phyloP scores from a whole-genome alignment of 2,329 filamentous ascomycete genomes.

The Didymella pinodella region DNA sequence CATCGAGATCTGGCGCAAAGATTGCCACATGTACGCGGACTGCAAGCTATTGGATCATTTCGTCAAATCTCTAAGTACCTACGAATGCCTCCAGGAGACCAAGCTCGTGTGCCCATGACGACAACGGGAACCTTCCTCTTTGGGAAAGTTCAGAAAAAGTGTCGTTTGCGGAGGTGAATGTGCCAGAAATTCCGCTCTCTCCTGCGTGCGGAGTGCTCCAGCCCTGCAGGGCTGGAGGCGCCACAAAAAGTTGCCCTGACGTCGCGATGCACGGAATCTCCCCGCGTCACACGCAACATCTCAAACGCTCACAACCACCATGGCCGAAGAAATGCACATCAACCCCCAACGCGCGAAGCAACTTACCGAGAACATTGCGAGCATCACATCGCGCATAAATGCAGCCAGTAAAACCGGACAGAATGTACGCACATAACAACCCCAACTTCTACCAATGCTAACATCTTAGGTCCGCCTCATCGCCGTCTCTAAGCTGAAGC shows the following conservation, averaged over 20 bases:
- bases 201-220: neutral
- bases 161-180: neutral
- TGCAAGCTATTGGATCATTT: neutral
- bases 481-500: slow-evolving; percentile 96
- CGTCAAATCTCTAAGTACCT: neutral
- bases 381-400: slow-evolving; percentile 53
- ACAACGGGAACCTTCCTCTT: neutral
- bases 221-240: slow-evolving; percentile 18
- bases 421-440: slow-evolving; percentile 32
- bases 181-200: slow-evolving; percentile 1
- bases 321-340: slow-evolving; percentile 51
- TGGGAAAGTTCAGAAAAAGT: neutral
- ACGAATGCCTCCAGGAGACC: no score
- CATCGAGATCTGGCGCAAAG: neutral
- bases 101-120: no score
- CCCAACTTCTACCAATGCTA: slow-evolving; percentile 1
- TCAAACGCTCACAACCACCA: slow-evolving; percentile 26
- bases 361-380: slow-evolving; percentile 55
- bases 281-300: slow-evolving; percentile 24
- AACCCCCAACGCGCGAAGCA: slow-evolving; percentile 56
- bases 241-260: slow-evolving; percentile 28
- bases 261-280: slow-evolving; percentile 19
- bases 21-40: neutral
- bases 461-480: slow-evolving; percentile 76
- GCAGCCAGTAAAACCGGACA: slow-evolving; percentile 46